phyloP scores from a whole-genome alignment of 78 protist genomes.

The Guillardia theta region DNA sequence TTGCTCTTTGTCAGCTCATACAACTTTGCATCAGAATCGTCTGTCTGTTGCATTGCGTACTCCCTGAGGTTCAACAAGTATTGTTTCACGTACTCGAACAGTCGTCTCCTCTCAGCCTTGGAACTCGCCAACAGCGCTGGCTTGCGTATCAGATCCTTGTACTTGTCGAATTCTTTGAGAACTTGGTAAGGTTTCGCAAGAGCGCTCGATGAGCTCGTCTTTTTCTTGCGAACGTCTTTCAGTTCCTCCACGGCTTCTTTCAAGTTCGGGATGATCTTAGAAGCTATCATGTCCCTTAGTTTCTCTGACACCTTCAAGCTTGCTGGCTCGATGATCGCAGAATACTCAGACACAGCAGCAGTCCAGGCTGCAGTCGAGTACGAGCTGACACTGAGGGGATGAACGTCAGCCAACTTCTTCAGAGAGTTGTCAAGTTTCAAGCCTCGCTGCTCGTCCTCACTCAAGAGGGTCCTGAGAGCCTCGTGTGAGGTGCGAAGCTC shows the following conservation, averaged over 20 bases:
- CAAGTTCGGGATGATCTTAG: not conserved
- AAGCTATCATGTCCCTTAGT: not conserved
- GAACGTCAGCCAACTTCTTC: not conserved
- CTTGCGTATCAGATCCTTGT: not conserved
- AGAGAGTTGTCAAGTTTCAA: not conserved
- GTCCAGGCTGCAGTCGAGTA: not conserved
- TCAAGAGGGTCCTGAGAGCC: not conserved
- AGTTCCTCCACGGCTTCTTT: not conserved
- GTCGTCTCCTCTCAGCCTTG: not conserved
- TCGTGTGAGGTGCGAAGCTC: conserved; percentile 40
- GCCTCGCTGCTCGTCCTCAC: not conserved
- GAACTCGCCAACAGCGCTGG: not conserved
- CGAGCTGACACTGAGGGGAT: not conserved
- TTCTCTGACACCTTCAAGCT: not conserved
- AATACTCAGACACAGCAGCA: not conserved
- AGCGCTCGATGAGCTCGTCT: not conserved
- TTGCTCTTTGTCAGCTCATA: not conserved
- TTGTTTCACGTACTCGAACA: too few relatives aligned
- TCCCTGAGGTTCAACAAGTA: too few relatives aligned
- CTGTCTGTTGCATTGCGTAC: too few relatives aligned
- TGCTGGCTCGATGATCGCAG: not conserved
- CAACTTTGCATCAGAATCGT: too few relatives aligned
- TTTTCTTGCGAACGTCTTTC: not conserved
- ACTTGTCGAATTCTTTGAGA: not conserved
- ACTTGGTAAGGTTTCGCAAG: not conserved